phyloP scores from a whole-genome alignment of 1,284 basidiomycete genomes.

The Golubevia sp. region DNA sequence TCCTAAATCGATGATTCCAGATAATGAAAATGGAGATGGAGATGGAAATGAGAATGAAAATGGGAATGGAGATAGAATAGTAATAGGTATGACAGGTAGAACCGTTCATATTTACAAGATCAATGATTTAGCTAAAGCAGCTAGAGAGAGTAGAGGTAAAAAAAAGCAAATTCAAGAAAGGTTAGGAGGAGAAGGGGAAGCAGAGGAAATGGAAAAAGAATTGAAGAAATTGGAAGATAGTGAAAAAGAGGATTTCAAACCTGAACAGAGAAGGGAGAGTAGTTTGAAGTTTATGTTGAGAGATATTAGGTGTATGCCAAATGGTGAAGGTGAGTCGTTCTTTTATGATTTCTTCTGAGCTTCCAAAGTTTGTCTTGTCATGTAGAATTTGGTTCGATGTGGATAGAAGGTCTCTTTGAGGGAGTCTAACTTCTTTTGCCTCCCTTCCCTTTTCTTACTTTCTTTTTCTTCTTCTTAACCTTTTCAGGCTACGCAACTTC shows the following conservation, averaged over 20 bases:
- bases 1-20: background rate
- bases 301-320: constrained; percentile 85
- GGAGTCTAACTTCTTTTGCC: too few species aligned
- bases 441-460: background rate
- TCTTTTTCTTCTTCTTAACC: background rate
- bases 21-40: background rate
- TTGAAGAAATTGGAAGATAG: background rate
- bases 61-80: constrained; percentile 30
- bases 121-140: constrained; percentile 14
- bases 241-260: constrained; percentile 10
- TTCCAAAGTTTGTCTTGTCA: background rate
- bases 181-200: constrained; percentile 14
- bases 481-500: constrained; percentile 84
- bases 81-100: constrained; percentile 46
- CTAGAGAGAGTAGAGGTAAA: too few species aligned
- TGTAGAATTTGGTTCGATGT: too few species aligned
- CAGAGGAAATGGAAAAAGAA: too few species aligned
- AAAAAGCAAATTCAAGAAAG: background rate
- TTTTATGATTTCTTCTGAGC: background rate
- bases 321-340: constrained; percentile 75
- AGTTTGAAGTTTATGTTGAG: constrained; percentile 94
- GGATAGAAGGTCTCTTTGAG: too few species aligned
- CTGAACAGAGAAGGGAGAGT: constrained; percentile 78
- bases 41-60: background rate
- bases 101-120: constrained; percentile 44